Percentiles rank a stretch among this genome's conserved stretches.
Evolutionary conservation across 306 rosid species (phyloP).

Genomic region (Erythrophleum fordii): DNA sequence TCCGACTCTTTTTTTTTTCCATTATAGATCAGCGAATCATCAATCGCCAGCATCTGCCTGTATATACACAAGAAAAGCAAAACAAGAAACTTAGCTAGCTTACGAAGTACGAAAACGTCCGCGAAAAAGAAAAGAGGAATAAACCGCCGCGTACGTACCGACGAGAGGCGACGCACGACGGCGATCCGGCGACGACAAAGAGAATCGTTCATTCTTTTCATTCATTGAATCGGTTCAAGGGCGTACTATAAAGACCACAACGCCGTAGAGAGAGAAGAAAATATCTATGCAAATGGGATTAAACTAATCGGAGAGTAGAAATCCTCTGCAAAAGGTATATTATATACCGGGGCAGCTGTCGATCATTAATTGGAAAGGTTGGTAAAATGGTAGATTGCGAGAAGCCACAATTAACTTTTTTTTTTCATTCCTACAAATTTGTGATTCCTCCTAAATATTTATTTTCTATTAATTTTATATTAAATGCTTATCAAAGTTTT

Average conservation of each 20-base stretch:
- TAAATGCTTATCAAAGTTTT: too few relatives aligned
- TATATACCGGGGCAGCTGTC: constrained; percentile 8
- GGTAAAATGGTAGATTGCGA: not conserved
- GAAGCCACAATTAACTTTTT: too few relatives aligned
- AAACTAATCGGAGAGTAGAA: not conserved
- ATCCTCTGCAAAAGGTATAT: not conserved
- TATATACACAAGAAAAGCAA: not conserved
- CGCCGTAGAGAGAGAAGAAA: constrained; percentile 53
- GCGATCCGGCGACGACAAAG: constrained; percentile 18
- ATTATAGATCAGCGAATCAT: not conserved
- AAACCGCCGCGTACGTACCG: not conserved
- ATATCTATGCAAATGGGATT: constrained; percentile 39
- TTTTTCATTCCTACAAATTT: too few relatives aligned
- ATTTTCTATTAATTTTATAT: too few relatives aligned
- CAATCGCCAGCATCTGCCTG: not conserved
- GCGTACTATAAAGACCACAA: constrained; percentile 14
- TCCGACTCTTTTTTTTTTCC: not conserved
- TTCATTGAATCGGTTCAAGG: not conserved
- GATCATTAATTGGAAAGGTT: not conserved
- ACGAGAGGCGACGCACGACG: not conserved
- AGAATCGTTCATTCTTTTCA: not conserved
- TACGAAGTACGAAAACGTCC: not conserved
- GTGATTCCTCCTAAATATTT: too few relatives aligned
- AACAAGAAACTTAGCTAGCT: not conserved
- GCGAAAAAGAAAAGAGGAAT: not conserved